Percentiles rank a stretch among this genome's conserved stretches.
Conservation (phyloP, 2,329 filamentous ascomycete genomes). For the Domatiomyces globalis region DNA sequence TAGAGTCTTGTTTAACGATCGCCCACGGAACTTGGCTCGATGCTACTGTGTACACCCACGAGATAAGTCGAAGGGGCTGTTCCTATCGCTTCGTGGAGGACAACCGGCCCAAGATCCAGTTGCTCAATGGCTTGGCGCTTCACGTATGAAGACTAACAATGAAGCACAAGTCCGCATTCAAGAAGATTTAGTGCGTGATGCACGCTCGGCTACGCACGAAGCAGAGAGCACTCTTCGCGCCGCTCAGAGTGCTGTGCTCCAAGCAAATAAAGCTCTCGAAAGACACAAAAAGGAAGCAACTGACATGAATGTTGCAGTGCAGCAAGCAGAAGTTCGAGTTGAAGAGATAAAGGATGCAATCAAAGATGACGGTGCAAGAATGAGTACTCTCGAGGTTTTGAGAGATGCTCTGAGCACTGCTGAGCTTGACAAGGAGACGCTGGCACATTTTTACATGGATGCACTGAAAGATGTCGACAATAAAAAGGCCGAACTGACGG, state of each 20-base stretch:
- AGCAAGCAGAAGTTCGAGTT: slow-evolving; percentile 48
- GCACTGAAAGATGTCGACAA: slow-evolving; percentile 30
- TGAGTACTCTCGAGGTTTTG: slow-evolving; percentile 49
- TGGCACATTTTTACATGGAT: slow-evolving; percentile 36
- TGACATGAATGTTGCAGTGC: slow-evolving; percentile 41
- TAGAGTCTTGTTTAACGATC: neutral
- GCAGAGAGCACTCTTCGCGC: slow-evolving; percentile 37
- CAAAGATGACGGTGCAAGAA: slow-evolving; percentile 44
- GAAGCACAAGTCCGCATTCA: slow-evolving; percentile 50
- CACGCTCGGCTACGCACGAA: slow-evolving; percentile 41
- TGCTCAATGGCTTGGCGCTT: slow-evolving; percentile 36
- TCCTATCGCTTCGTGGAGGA: slow-evolving; percentile 40
- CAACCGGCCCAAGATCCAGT: slow-evolving; percentile 40
- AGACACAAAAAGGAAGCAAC: slow-evolving; percentile 35
- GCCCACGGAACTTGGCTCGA: slow-evolving; percentile 49
- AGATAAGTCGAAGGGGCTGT: slow-evolving; percentile 47
- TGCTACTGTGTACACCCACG: slow-evolving; percentile 52
- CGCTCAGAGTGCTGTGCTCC: slow-evolving; percentile 36
- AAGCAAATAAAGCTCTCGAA: slow-evolving; percentile 35
- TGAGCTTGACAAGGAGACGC: slow-evolving; percentile 32
- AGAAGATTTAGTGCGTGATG: slow-evolving; percentile 35
- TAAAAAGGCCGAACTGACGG: slow-evolving; percentile 27
- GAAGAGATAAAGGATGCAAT: slow-evolving; percentile 54
- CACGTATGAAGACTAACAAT: slow-evolving; percentile 69
- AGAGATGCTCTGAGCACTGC: slow-evolving; percentile 45